Evolutionary conservation across 2,329 filamentous ascomycete species (phyloP), one percentile per base, ranked within the genome.

Genomic region (Xylariomycetidae sp.): DNA sequence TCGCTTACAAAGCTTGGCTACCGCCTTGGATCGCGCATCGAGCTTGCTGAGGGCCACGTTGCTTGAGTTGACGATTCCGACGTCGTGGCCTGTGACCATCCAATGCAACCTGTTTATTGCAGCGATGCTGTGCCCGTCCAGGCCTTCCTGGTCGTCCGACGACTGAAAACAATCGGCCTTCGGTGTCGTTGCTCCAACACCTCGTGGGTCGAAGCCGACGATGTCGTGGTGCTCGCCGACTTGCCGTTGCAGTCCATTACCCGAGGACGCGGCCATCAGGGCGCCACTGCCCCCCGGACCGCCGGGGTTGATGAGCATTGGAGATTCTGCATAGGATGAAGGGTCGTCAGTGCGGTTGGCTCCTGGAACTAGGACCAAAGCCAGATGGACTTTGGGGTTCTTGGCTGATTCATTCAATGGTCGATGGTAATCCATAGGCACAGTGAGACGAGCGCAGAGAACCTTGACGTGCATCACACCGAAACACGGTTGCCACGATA

Each of bases 131-230:
- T 42, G 48, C 4, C 53, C 53, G 12, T 42, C 42, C n/a, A 53
- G 23, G 8, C 45, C 36, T 25, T 37, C 15, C 23, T 49, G 22
- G 31, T 41, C 35, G 32, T 51, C 46, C 25, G 42, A 20, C 2
- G 45, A 42, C 5, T 34, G 46, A 32, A 62, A 68, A 41, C 65
- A 69, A 40, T 66, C 58, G 12, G 61, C 59, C 15, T 41, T 40
- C 2, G 65, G 65, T 0, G 54, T 58, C 2, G 62, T 65, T 27
- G 51, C 58, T 10, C 59, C 60, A 26, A 64, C 53, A 31, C 67
- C 67, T 13, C 69, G 59, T 1, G 69, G 69, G 42, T 72, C 69
- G 33, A 71, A 72, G 2, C 66, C 63, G 30, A 73, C 57, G 14
- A 72, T 47, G 38, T 70, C 64, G 40, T 61, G 58, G 25, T 66